phyloP scores from a whole-genome alignment of 805 yeast species.

The Barnettozyma vustinii region DNA sequence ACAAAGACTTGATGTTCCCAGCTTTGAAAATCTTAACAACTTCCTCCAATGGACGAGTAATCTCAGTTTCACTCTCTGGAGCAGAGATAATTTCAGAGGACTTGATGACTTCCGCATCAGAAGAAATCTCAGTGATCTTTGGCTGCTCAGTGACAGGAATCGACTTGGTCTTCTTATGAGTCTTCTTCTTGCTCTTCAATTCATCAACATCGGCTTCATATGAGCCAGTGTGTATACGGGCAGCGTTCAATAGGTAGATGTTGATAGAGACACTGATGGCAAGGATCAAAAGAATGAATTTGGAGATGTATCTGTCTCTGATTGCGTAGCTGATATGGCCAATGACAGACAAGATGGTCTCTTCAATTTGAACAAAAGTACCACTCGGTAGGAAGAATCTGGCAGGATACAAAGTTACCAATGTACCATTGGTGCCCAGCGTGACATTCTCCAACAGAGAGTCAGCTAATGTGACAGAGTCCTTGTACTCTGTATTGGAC shows the following conservation, averaged over 20 bases:
- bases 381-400: conserved; percentile 56
- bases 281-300: conserved; percentile 65
- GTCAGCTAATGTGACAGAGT: conserved; percentile 21
- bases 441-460: conserved; percentile 23
- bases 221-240: conserved; percentile 54
- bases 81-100: conserved; percentile 26
- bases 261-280: conserved; percentile 75
- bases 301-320: conserved; percentile 75
- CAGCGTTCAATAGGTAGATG: conserved; percentile 78
- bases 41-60: conserved; percentile 55
- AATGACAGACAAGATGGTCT: conserved; percentile 44
- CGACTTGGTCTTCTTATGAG: conserved; percentile 27
- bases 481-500: conserved; percentile 21
- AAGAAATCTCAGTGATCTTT: conserved; percentile 7
- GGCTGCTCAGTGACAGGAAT: conserved; percentile 27
- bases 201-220: conserved; percentile 24
- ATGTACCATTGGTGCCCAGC: conserved; percentile 41
- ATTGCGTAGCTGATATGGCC: conserved; percentile 61
- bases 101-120: conserved; percentile 16
- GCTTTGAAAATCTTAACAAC: conserved; percentile 56
- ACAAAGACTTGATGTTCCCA: conserved; percentile 63
- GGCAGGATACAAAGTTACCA: conserved; percentile 55
- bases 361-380: conserved; percentile 55
- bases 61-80: conserved; percentile 33
- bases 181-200: conserved; percentile 22